Percentiles rank a stretch among this genome's conserved stretches.
phyloP scores from a whole-genome alignment of 495 filamentous ascomycete genomes.

The Hypoxylon subgilvum region DNA sequence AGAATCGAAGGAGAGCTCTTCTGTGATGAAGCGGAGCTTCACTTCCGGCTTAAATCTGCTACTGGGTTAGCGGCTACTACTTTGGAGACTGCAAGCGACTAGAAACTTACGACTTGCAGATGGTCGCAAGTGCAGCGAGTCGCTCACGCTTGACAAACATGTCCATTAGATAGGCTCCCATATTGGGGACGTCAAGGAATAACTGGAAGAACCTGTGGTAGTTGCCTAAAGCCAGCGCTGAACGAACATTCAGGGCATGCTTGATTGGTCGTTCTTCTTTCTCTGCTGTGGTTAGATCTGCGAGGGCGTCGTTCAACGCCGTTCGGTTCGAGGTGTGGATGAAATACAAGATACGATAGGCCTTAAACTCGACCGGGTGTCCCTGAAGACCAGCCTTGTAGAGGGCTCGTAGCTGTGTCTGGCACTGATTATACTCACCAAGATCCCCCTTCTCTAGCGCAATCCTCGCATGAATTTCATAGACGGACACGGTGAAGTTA shows the following conservation, averaged over 20 bases:
- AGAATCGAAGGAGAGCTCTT: constrained; percentile 94
- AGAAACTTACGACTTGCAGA: constrained; percentile 92
- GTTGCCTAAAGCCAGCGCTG: constrained; percentile 89
- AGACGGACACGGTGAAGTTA: constrained; percentile 92
- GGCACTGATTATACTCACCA: constrained; percentile 99
- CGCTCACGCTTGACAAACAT: constrained; percentile 97
- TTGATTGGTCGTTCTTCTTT: constrained; percentile 82
- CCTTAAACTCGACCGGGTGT: constrained; percentile 94
- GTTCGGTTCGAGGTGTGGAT: constrained; percentile 98
- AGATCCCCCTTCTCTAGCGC: constrained; percentile 97
- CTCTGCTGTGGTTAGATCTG: constrained; percentile 96
- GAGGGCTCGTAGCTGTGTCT: constrained; percentile 91
- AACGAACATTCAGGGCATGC: constrained; percentile 90
- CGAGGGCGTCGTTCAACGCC: constrained; percentile 95
- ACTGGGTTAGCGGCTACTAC: constrained; percentile 43
- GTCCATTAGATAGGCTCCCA: constrained; percentile 98
- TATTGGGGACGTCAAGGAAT: constrained; percentile 91
- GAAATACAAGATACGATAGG: constrained; percentile 99
- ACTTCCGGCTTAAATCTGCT: constrained; percentile 87
- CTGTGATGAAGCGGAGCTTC: constrained; percentile 86
- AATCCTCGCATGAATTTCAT: constrained; percentile 97
- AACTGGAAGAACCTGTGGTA: constrained; percentile 97
- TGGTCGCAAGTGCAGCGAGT: constrained; percentile 82
- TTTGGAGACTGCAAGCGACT: background rate
- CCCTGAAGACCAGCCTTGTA: constrained; percentile 86